Conservation (phyloP, 2,329 filamentous ascomycete species). For the Dothistroma pini region DNA sequence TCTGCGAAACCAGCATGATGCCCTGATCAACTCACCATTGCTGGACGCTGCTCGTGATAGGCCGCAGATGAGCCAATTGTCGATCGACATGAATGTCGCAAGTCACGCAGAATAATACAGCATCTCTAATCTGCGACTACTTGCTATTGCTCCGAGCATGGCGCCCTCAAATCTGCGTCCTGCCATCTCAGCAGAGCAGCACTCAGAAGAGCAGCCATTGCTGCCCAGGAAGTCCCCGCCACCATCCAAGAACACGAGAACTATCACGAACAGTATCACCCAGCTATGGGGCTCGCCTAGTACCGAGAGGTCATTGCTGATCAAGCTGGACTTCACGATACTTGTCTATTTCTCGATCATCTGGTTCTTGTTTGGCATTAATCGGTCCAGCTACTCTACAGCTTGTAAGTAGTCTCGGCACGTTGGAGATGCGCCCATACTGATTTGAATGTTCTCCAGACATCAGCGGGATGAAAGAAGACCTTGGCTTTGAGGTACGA, state of each 20-base stretch:
- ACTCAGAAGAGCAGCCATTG: conserved; percentile 2
- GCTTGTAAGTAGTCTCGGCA: conserved; percentile 34
- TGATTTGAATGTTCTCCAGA: conserved; percentile 20
- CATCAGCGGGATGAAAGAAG: conserved; percentile 53
- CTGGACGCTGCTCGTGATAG: background rate
- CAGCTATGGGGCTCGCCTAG: conserved; percentile 16
- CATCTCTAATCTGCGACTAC: background rate
- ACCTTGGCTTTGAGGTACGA: conserved; percentile 43
- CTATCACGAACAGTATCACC: conserved; percentile 2
- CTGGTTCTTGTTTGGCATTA: conserved; percentile 49
- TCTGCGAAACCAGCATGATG: background rate
- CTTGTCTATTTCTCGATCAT: conserved; percentile 43
- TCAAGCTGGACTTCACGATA: conserved; percentile 20
- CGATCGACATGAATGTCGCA: conserved; percentile 7
- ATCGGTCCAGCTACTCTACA: conserved; percentile 43
- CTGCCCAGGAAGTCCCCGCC: background rate
- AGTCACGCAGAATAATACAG: conserved; percentile 9
- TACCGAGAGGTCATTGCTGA: conserved; percentile 13
- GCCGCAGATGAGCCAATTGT: background rate
- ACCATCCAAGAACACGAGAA: background rate
- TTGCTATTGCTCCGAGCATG: conserved; percentile 3
- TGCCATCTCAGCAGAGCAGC: background rate
- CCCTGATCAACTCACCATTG: background rate
- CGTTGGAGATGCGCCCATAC: too few relatives aligned
- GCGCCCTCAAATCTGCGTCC: background rate